Evolutionary conservation across 768 basidiomycete species (phyloP).

Genomic region (Termitomyces sp.): DNA sequence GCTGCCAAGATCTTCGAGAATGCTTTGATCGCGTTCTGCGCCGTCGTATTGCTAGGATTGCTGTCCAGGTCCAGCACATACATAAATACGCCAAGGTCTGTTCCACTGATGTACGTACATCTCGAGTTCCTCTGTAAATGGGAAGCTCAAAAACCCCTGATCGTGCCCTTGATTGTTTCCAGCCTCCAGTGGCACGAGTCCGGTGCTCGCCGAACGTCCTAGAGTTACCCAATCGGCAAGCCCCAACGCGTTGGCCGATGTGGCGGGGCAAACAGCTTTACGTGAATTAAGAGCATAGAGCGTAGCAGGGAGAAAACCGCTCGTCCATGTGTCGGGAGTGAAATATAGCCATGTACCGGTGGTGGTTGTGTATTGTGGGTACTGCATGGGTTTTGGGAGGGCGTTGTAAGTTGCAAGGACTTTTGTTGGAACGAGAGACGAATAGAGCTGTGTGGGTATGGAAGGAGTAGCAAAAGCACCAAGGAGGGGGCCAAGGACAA

Average conservation of each 20-base stretch:
- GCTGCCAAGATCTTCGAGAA: slow-evolving; percentile 54
- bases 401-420: slow-evolving; percentile 47
- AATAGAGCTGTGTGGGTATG: slow-evolving; percentile 49
- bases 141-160: slow-evolving; percentile 61
- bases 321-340: slow-evolving; percentile 57
- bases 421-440: slow-evolving; percentile 52
- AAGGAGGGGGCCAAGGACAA: slow-evolving; percentile 14
- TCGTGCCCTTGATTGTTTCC: slow-evolving; percentile 55
- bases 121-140: slow-evolving; percentile 55
- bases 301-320: slow-evolving; percentile 62
- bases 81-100: neutral
- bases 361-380: slow-evolving; percentile 44
- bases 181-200: slow-evolving; percentile 43
- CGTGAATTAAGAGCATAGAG: slow-evolving; percentile 57
- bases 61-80: slow-evolving; percentile 22
- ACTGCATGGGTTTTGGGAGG: slow-evolving; percentile 31
- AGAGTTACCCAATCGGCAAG: slow-evolving; percentile 51
- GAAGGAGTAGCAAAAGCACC: slow-evolving; percentile 14
- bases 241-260: slow-evolving; percentile 28
- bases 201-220: slow-evolving; percentile 48
- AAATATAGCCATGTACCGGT: slow-evolving; percentile 51
- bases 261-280: slow-evolving; percentile 38
- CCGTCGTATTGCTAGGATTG: slow-evolving; percentile 53
- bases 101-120: slow-evolving; percentile 33
- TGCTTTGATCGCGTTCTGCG: slow-evolving; percentile 48